Base-by-base conservation (phyloP, 345 rosid genomes). In the Aquilaria yunnanensis region DNA sequence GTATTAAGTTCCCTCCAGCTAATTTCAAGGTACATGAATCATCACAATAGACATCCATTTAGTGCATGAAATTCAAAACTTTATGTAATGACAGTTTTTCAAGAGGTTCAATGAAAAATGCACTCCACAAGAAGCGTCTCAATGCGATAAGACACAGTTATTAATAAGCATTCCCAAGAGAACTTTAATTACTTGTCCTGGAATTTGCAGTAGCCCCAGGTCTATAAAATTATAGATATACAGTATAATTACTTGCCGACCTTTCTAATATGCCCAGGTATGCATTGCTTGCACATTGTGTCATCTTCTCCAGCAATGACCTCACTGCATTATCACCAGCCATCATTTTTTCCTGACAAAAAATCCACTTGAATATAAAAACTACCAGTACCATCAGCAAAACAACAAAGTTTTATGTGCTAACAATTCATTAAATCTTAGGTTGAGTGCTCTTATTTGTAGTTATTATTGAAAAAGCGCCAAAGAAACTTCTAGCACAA, bases 321-420 rank as follows among this genome's bases (percentile, higher is more conserved):
- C 96, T 88, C 74, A 90, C 92, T 60, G 87, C 85, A 63, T 80
- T 90, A 80, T 94, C 99, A 61, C 99, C 99, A 56, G 95, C 95
- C 99, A 90, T 86, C 47, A 92, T 88, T 74, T 88, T 90, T 58
- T 92, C 95, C 99, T 90, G 73, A 71, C 75, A 58, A 71, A 60
- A 59, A 71, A 74, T 48, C 51, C 59, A 62, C 49, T 58, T 77
- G 53, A 69, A 58, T 68, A 66, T 31, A 78, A 30, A 61, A 14
- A 14, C 56, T 56, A 45, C 48, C 59, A 54, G 47, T 23, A 47
- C 30, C 47, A 57, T 51, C 5, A 37, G 5, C 8, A 7, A 3
- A 9, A 37, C 43, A 37, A 49, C 43, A 37, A 49, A 32, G 54
- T 43, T 9, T 56, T 43, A 43, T 48, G 48, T 69, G 51, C 56